These are phyloP conservation scores for Pezicula radicicola DNA, from an alignment of 2,329 filamentous ascomycete genomes.

Conservation along the genomic window DNA sequence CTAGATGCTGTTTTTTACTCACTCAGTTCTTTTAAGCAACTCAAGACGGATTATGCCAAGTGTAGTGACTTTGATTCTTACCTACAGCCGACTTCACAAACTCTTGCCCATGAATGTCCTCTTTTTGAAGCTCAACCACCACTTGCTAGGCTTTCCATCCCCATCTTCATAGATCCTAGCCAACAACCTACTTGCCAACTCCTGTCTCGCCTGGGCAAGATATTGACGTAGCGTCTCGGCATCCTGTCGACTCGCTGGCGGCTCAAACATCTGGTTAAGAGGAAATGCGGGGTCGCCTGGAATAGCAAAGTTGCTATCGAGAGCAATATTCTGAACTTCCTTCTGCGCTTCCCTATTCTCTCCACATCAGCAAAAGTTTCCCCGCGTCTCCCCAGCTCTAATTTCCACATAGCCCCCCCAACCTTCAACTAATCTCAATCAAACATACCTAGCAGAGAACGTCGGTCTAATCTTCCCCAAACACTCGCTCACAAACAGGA, in stretches of 20 bases:
- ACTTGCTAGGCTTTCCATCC: constrained; percentile 74
- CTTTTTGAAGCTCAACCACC: constrained; percentile 99
- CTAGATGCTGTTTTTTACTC: no score
- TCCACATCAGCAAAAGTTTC: constrained; percentile 5
- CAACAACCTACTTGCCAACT: constrained; percentile 78
- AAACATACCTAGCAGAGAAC: constrained; percentile 58
- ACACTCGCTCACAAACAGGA: constrained; percentile 90
- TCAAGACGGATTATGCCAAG: no score
- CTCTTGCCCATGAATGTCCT: constrained; percentile 99
- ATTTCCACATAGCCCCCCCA: background rate
- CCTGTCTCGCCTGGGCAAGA: constrained; percentile 88
- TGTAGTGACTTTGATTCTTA: no score
- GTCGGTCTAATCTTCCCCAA: constrained; percentile 80
- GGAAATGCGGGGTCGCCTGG: constrained; percentile 92
- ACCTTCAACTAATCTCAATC: background rate
- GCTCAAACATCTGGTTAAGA: constrained; percentile 94
- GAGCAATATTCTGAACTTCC: constrained; percentile 84
- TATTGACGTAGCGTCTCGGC: constrained; percentile 88
- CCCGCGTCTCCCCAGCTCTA: background rate
- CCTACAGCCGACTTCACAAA: constrained; percentile 44
- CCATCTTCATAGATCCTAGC: constrained; percentile 84
- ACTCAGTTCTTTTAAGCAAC: no score
- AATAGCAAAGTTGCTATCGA: constrained; percentile 90
- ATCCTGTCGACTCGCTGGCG: constrained; percentile 81
- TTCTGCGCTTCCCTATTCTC: constrained; percentile 50